Evolutionary conservation across 306 rosid genomes (phyloP), one percentile per base, ranked within the genome.

Genomic region (Prunus mume): DNA sequence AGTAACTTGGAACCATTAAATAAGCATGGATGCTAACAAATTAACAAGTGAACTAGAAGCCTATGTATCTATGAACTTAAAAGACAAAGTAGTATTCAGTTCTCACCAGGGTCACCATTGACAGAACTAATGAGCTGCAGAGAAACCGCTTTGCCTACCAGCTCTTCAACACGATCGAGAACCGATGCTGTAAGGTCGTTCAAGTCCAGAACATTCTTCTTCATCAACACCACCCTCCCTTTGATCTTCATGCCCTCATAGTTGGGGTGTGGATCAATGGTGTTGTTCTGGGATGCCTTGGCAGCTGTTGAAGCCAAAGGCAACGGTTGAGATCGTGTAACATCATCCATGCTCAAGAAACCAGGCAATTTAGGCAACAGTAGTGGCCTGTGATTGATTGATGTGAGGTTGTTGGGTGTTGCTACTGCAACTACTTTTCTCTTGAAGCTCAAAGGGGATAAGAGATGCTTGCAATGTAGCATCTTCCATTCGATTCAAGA

Each of bases 191-290:
- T 75, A 12, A 93, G 77, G 73, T 91, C 93, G 47, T 89, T 87
- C 80, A 86, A 66, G 58, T 93, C 97, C 80, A 93, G 28, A 63
- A 87, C 90, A 66, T 88, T 89, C 68, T 90, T 93, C 85, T 86
- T 93, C 95, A 89, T 91, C 83, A 93, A 45, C 8, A 91, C 79
- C 83, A 88, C 96, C 17, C 32, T 80, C 13, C 97, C 98, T 81
- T 50, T 83, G 6, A 91, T 79, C 64, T 79, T 68, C 58, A 47
- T 74, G 41, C 9, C 76, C 2, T 56, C 76, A 38, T 61, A 15
- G 14, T 41, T 51, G 11, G 32, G 50, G 2, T 30, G 56, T 2
- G 32, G 7, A 38, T 46, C 73, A 41, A 57, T 14, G 10, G 19
- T 60, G 65, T 17, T 25, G 0, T 60, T 30, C 17, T 60, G 65